These are phyloP conservation scores for Galerina sulciceps DNA, from an alignment of 768 basidiomycete species.

Conservation along the genomic window DNA sequence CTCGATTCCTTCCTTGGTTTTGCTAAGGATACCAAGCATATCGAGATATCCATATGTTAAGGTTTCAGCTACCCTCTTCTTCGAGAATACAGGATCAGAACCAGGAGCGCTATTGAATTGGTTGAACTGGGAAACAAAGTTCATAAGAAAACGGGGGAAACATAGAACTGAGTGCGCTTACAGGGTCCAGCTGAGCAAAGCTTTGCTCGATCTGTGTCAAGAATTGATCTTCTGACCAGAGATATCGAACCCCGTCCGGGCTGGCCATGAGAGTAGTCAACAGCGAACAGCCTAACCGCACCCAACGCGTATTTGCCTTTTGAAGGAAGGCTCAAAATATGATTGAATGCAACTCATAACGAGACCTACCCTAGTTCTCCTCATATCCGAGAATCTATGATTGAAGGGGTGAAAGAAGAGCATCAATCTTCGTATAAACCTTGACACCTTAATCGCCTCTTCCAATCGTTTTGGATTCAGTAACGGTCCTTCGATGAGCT, in stretches of 20 bases:
- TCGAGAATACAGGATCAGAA: constrained; percentile 84
- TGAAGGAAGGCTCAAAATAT: background rate
- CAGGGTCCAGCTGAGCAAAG: constrained; percentile 93
- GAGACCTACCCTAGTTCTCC: constrained; percentile 60
- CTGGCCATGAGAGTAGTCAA: constrained; percentile 83
- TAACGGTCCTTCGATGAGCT: constrained; percentile 90
- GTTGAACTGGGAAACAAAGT: background rate
- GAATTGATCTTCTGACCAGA: constrained; percentile 83
- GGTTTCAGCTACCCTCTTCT: constrained; percentile 77
- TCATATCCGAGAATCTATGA: constrained; percentile 85
- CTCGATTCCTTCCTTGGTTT: constrained; percentile 88
- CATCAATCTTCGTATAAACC: constrained; percentile 90
- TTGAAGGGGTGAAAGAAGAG: constrained; percentile 92
- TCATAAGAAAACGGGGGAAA: background rate
- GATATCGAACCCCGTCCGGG: constrained; percentile 82
- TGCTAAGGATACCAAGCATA: constrained; percentile 92
- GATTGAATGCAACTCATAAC: background rate
- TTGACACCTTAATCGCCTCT: constrained; percentile 89
- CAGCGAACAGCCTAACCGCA: constrained; percentile 81
- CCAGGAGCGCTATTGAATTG: constrained; percentile 76
- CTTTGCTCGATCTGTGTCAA: constrained; percentile 82
- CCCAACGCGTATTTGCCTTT: constrained; percentile 84
- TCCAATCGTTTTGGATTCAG: constrained; percentile 91
- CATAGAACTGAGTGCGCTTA: constrained; percentile 36
- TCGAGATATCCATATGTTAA: constrained; percentile 93